Base-by-base conservation (phyloP, 306 rosid genomes). In the Cicer bijugum region DNA sequence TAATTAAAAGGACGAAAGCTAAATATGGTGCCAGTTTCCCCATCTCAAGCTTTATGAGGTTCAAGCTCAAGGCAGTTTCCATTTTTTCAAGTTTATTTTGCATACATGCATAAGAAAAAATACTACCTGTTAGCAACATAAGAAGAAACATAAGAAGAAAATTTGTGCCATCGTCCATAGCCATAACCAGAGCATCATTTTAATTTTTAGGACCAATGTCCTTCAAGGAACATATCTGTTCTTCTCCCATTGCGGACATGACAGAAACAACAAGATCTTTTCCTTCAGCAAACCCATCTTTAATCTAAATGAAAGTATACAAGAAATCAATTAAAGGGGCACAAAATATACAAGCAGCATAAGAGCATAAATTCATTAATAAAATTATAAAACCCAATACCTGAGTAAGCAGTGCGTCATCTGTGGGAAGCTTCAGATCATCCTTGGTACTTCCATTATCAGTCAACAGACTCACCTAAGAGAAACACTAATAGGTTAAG, bases 181-280 rank as follows among this genome's bases (percentile, higher is more conserved):
- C 83, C 50, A 58, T 44, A 59, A 74, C 80, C 69, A 79, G n/a
- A 78, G 82, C 84, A 74, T 77, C 82, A 73, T 68, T 17, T 81
- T 76, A 87, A 40, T 67, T 85, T 73, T 84, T 87, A n/a, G 92
- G 89, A 81, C 92, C 90, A 15, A 90, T 86, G 84, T 88, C 90
- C 86, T 90, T 90, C 42, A 88, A 77, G 77, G 96, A 52, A 83
- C 83, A 77, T 70, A 86, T 90, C 85, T 90, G 90, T 70, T 90
- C 92, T 84, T 88, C 96, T 60, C 90, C 92, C 92, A 90, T 90
- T 51, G 90, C 92, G 55, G 90, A 84, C 96, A 90, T 90, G 75
- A 90, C 96, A 1, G 88, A 74, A 73, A 90, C 86, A 69, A 86
- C 91, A 14, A 90, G 92, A 77, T 90, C 91, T 76, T 90, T 90